phyloP scores from a whole-genome alignment of 139 green algal species.

The Coelastrella sp. region DNA sequence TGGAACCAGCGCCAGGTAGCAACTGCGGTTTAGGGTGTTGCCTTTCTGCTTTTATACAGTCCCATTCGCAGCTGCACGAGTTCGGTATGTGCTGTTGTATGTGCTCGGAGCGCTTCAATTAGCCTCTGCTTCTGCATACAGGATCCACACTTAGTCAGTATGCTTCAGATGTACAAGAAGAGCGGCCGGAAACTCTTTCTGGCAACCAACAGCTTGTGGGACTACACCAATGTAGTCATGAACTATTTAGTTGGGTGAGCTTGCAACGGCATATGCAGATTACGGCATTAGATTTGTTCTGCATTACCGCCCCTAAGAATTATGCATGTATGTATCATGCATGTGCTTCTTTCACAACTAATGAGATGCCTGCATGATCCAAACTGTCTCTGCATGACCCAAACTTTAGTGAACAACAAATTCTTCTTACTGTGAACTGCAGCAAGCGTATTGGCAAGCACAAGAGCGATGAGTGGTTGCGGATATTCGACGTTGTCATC shows the following conservation, averaged over 20 bases:
- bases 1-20: too few species aligned
- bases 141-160: conserved; percentile 72
- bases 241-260: conserved; percentile 84
- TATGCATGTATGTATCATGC: too few species aligned
- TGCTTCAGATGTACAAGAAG: conserved; percentile 74
- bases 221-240: conserved; percentile 99
- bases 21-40: too few species aligned
- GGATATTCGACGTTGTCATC: conserved; percentile 94
- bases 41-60: background rate
- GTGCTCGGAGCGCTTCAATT: too few species aligned
- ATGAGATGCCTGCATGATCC: background rate
- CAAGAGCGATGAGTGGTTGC: conserved; percentile 79
- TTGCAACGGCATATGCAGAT: background rate
- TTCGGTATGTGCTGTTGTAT: too few species aligned
- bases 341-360: background rate
- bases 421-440: conserved; percentile 3
- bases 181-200: conserved; percentile 89
- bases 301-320: too few species aligned
- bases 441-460: conserved; percentile 14
- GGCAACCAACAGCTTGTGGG: conserved; percentile 96
- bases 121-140: conserved; percentile 48
- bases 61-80: too few species aligned
- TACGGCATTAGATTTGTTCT: background rate
- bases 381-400: background rate
- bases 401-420: too few species aligned